These are phyloP conservation scores for Leccinum variabile DNA, from an alignment of 1,284 basidiomycete species.

Conservation along the genomic window DNA sequence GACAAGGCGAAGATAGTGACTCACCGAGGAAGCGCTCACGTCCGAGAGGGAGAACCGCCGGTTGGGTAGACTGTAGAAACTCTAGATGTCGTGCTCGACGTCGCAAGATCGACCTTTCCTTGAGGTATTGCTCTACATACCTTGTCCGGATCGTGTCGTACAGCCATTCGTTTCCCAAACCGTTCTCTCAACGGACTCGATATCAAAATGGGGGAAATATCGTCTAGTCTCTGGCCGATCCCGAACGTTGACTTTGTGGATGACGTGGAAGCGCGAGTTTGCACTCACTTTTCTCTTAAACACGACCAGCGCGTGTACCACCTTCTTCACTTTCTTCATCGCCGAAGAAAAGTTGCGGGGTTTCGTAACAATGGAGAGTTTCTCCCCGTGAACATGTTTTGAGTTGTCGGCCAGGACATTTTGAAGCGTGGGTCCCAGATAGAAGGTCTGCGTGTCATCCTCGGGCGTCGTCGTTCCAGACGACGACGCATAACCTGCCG, in stretches of 20 bases:
- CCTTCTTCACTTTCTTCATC: conserved; percentile 27
- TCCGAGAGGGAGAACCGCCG: conserved; percentile 34
- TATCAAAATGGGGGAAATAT: conserved; percentile 27
- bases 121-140: conserved; percentile 18
- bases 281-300: conserved; percentile 30
- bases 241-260: not conserved
- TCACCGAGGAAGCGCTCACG: conserved; percentile 14
- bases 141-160: conserved; percentile 28
- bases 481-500: conserved; percentile 27
- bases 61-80: conserved; percentile 32
- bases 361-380: conserved; percentile 14
- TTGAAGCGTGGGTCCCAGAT: conserved; percentile 19
- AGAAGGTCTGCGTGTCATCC: conserved; percentile 29
- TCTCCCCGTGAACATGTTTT: conserved; percentile 4
- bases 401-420: conserved; percentile 10
- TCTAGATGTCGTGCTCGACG: conserved; percentile 8
- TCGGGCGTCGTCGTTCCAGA: conserved; percentile 36
- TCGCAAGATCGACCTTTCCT: not conserved
- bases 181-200: conserved; percentile 32
- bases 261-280: not conserved
- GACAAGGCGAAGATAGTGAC: not conserved
- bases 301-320: conserved; percentile 16
- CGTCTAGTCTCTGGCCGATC: conserved; percentile 22
- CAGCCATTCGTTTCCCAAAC: conserved; percentile 33
- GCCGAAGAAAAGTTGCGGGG: conserved; percentile 19